A percentile compares a stretch with the other conserved stretches of the same genome.
These are phyloP conservation scores for Dothistroma septosporum DNA, from an alignment of 2,329 filamentous ascomycete species.

Conservation along the genomic window DNA sequence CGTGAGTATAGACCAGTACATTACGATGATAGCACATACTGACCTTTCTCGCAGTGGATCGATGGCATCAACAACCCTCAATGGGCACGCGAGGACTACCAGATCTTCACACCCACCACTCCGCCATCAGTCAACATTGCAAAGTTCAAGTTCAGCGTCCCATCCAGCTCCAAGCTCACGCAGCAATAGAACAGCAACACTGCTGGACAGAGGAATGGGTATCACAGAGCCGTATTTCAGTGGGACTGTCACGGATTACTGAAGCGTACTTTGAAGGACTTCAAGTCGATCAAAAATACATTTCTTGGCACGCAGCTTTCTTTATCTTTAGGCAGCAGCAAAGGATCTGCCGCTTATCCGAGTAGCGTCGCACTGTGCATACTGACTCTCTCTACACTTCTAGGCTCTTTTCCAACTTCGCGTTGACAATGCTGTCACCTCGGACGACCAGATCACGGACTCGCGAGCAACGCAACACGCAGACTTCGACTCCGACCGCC, in stretches of 20 bases:
- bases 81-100: conserved; percentile 64
- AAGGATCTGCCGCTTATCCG: not conserved
- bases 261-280: not conserved
- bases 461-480: not conserved
- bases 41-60: conserved; percentile 57
- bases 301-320: too few species aligned
- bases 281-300: too few species aligned
- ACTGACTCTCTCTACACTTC: not conserved
- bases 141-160: conserved; percentile 23
- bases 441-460: not conserved
- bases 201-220: too few species aligned
- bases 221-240: not conserved
- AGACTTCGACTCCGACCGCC: not conserved
- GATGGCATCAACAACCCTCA: conserved; percentile 92
- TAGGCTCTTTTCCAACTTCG: not conserved
- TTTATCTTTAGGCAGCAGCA: not conserved
- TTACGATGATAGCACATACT: conserved; percentile 59
- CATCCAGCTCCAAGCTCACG: not conserved
- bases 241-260: not conserved
- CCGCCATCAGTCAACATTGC: conserved; percentile 22
- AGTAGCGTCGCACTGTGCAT: too few species aligned
- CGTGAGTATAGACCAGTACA: conserved; percentile 18
- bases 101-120: conserved; percentile 46
- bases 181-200: not conserved
- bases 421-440: not conserved